A percentile compares a stretch with the other conserved stretches of the same genome.
Conservation (phyloP, 139 green algal genomes). For the Haematococcus lacustris region DNA sequence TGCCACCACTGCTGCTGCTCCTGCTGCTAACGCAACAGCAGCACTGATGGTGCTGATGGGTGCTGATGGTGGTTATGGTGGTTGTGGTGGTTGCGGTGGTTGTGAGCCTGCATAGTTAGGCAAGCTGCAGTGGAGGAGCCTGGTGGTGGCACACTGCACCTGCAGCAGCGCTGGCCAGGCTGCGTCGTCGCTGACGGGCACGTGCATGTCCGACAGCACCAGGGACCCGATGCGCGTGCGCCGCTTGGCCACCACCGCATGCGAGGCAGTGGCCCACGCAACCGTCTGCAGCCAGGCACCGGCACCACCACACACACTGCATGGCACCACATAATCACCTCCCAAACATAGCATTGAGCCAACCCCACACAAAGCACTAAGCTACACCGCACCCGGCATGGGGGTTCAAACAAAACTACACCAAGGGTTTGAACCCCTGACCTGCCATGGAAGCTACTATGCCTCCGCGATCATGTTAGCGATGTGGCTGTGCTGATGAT, state of each 20-base stretch:
- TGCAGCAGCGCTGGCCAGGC: conserved; percentile 40
- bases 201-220: conserved; percentile 33
- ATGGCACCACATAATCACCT: too few species aligned
- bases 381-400: too few species aligned
- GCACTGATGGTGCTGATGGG: background rate
- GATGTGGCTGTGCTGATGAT: too few species aligned
- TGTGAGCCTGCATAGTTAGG: background rate
- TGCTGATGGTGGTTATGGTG: too few species aligned
- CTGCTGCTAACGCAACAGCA: background rate
- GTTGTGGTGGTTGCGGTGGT: background rate
- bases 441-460: too few species aligned
- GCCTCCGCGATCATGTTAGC: too few species aligned
- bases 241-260: conserved; percentile 33
- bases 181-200: conserved; percentile 19
- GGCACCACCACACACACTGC: background rate
- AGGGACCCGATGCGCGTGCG: conserved; percentile 36
- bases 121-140: background rate
- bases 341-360: too few species aligned
- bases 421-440: too few species aligned
- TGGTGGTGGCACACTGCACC: conserved; percentile 8
- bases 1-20: background rate
- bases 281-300: too few species aligned
- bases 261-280: conserved; percentile 38
- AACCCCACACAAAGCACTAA: too few species aligned
- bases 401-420: too few species aligned